phyloP scores from a whole-genome alignment of 164 flowering plant genomes.

The Vitis riparia region DNA sequence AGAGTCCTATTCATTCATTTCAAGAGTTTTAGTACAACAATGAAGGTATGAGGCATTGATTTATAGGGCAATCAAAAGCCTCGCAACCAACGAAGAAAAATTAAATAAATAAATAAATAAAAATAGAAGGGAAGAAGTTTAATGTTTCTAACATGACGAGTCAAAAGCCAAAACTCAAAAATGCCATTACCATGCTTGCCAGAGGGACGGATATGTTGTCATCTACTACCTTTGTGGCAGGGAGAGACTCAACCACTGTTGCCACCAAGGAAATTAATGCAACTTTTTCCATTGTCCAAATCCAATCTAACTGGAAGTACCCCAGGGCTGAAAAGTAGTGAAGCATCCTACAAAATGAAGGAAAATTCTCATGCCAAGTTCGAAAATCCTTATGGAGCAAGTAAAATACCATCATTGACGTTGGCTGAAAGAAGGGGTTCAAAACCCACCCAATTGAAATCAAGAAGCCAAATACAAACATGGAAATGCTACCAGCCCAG shows the following conservation, averaged over 20 bases:
- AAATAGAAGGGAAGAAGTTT: too few relatives aligned
- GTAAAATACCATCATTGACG: neutral
- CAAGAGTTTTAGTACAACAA: too few relatives aligned
- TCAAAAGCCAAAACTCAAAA: conserved; percentile 15
- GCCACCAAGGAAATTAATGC: conserved; percentile 74
- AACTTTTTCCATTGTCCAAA: conserved; percentile 38
- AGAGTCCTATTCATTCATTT: too few relatives aligned
- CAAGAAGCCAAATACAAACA: conserved; percentile 73
- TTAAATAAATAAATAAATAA: too few relatives aligned
- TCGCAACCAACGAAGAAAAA: too few relatives aligned
- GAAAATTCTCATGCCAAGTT: neutral
- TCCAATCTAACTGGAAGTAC: conserved; percentile 70
- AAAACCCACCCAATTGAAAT: conserved; percentile 62
- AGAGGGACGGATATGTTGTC: conserved; percentile 91
- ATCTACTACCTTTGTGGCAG: conserved; percentile 54
- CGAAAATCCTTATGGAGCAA: neutral
- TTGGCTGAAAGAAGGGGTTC: neutral
- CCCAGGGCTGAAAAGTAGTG: conserved; percentile 71
- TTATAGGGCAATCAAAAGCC: too few relatives aligned
- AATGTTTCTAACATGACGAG: neutral
- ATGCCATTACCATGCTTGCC: conserved; percentile 46
- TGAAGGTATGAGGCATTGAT: too few relatives aligned
- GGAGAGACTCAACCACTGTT: conserved; percentile 83
- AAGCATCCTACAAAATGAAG: conserved; percentile 57
- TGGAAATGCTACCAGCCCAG: conserved; percentile 85